Evolutionary conservation across 2,329 filamentous ascomycete genomes (phyloP).

Genomic region (Fonsecaea pedrosoi): DNA sequence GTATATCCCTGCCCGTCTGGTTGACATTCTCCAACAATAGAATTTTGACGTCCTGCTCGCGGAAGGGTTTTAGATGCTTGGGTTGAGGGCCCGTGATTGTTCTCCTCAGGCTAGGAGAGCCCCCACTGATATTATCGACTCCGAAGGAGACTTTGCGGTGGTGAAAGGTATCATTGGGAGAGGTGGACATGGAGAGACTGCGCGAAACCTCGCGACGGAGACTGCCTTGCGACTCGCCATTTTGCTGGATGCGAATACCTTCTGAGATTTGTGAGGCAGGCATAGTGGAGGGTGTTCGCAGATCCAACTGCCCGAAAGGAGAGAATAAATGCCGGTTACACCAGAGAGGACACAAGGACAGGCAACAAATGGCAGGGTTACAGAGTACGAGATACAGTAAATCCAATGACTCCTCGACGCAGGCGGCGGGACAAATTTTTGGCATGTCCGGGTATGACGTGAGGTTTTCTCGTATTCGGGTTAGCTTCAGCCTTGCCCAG

Average conservation of each 20-base stretch:
- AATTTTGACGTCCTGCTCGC: constrained; percentile 95
- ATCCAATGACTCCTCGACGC: constrained; percentile 6
- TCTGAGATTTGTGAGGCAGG: constrained; percentile 36
- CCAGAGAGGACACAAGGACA: not conserved
- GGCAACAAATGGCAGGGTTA: not conserved
- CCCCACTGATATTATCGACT: constrained; percentile 54
- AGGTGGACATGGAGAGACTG: constrained; percentile 73
- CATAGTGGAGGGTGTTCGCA: constrained; percentile 24
- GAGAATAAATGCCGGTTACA: not conserved
- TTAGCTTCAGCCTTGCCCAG: constrained; percentile 5
- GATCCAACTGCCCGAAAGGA: not conserved
- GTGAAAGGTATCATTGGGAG: constrained; percentile 75
- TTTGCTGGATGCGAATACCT: constrained; percentile 36
- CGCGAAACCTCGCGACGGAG: constrained; percentile 58
- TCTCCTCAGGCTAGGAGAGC: constrained; percentile 48
- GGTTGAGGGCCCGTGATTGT: constrained; percentile 53
- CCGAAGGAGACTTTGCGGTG: constrained; percentile 33
- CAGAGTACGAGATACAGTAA: not conserved
- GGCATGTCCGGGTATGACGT: constrained; percentile 8
- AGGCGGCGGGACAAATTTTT: constrained; percentile 20
- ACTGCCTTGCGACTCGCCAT: constrained; percentile 23
- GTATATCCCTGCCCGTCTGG: constrained; percentile 81
- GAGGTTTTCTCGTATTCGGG: constrained; percentile 14
- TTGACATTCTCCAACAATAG: constrained; percentile 96
- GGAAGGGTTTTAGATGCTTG: constrained; percentile 93